Conservation (phyloP, 2,329 filamentous ascomycete genomes). For the Fusarium hostae region DNA sequence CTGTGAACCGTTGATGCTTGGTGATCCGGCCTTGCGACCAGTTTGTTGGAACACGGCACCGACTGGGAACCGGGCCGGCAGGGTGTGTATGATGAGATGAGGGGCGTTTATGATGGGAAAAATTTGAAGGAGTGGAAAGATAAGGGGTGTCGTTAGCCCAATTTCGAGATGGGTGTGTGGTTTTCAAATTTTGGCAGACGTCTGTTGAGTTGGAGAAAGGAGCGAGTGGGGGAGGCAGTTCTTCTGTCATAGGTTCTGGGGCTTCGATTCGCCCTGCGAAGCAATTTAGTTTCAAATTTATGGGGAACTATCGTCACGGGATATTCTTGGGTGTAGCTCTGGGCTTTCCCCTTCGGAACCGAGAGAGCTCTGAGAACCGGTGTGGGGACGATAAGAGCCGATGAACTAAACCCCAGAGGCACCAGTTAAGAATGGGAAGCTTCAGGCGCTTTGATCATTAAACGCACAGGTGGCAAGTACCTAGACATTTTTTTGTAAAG, state of each 20-base stretch:
- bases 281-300: neutral
- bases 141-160: neutral
- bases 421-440: slow-evolving; percentile 23
- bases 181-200: neutral
- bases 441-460: slow-evolving; percentile 27
- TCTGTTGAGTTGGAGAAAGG: neutral
- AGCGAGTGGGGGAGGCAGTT: slow-evolving; percentile 4
- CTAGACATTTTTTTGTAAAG: neutral
- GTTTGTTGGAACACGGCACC: slow-evolving; percentile 15
- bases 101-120: slow-evolving; percentile 25
- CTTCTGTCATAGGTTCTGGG: neutral
- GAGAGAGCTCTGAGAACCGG: slow-evolving; percentile 15
- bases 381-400: slow-evolving; percentile 18
- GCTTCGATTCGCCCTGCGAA: neutral
- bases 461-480: neutral
- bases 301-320: neutral
- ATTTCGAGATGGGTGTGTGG: neutral
- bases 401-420: slow-evolving; percentile 12
- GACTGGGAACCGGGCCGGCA: slow-evolving; percentile 33
- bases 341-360: slow-evolving; percentile 18
- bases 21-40: slow-evolving; percentile 21
- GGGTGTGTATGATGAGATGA: slow-evolving; percentile 24
- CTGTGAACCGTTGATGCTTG: slow-evolving; percentile 2
- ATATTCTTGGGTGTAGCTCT: neutral
- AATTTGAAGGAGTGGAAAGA: neutral